Evolutionary conservation across 1,284 basidiomycete species (phyloP), one percentile per base, ranked within the genome.

Genomic region (Fomitopsis pinicola): DNA sequence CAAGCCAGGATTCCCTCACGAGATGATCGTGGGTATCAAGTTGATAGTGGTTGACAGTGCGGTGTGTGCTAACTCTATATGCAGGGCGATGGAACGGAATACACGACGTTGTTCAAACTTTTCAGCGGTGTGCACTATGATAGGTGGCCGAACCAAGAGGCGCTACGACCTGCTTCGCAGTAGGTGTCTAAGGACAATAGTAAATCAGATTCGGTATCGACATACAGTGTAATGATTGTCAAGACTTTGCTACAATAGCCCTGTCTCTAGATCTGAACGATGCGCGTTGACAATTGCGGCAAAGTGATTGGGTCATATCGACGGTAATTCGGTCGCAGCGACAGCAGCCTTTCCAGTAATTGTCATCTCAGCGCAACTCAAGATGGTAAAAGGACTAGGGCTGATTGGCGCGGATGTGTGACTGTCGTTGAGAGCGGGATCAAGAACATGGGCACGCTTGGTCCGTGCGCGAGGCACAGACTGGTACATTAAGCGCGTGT

Each of bases 1-100:
- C 66, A 73, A 80, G 40, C 66, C 61, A 8, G 82, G 80, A 0
- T 83, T 82, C 70, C 81, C 80, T 0, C 59, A 64, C 48, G 54
- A 22, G 3, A 61, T 80, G 61, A 72, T 80, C 19, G 79, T 82
- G 50, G 66, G 80, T 72, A 28, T 46, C 15, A n/a, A 55, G 36
- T 55, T 19, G n/a, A 36, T 10, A 1, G 8, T 15, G 15, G 48
- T 26, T 48, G 6, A 12, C 4, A 38, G 10, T 48, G 19, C 12
- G 26, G 3, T 8, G 6, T 40, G 14, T 35, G n/a, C 48, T 46
- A 7, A 50, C 15, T 30, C 12, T n/a, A 12, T 9, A 22, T 44
- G 3, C 19, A 67, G 66, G 66, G 66, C 40, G 59, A 67, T 28
- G 65, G 65, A 1, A 35, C 60, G 14, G 42, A 55, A 19, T 61